A percentile compares a stretch with the other conserved stretches of the same genome.
phyloP scores from a whole-genome alignment of 2,329 filamentous ascomycete species.

The Nannizzia gypsea region DNA sequence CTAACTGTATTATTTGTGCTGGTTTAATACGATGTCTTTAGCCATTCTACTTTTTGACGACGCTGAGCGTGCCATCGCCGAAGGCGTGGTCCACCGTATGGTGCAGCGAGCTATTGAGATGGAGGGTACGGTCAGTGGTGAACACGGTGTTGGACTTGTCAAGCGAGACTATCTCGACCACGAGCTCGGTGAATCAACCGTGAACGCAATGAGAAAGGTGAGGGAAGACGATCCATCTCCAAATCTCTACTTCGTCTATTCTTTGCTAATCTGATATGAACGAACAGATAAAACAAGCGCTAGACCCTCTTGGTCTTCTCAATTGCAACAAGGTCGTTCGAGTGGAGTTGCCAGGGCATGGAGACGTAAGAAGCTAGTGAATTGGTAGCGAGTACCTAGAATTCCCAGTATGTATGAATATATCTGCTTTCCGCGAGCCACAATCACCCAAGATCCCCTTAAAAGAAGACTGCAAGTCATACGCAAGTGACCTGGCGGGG shows the following conservation, averaged over 20 bases:
- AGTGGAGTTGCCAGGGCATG: slow-evolving; percentile 38
- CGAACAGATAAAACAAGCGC: slow-evolving; percentile 48
- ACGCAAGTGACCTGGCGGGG: no score
- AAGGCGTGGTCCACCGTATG: slow-evolving; percentile 55
- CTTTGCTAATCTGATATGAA: slow-evolving; percentile 14
- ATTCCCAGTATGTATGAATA: background rate
- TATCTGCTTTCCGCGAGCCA: background rate
- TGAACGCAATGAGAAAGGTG: slow-evolving; percentile 54
- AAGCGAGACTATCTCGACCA: slow-evolving; percentile 55
- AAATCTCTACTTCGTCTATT: background rate
- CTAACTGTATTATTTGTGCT: no score
- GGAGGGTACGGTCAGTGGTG: slow-evolving; percentile 61
- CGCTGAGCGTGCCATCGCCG: slow-evolving; percentile 43
- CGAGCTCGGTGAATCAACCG: slow-evolving; percentile 49
- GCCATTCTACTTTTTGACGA: slow-evolving; percentile 52
- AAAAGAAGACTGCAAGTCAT: no score
- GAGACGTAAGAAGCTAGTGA: slow-evolving; percentile 41
- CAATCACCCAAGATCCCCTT: no score
- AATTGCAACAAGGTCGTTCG: slow-evolving; percentile 56
- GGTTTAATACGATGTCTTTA: slow-evolving; percentile 18
- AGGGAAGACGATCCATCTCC: slow-evolving; percentile 28
- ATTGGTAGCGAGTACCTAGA: background rate
- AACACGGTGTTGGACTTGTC: slow-evolving; percentile 59
- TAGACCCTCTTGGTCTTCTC: slow-evolving; percentile 53
- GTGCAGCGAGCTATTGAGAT: slow-evolving; percentile 57